Conservation (phyloP, 1,284 basidiomycete genomes). For the Ustanciosporium gigantosporum region DNA sequence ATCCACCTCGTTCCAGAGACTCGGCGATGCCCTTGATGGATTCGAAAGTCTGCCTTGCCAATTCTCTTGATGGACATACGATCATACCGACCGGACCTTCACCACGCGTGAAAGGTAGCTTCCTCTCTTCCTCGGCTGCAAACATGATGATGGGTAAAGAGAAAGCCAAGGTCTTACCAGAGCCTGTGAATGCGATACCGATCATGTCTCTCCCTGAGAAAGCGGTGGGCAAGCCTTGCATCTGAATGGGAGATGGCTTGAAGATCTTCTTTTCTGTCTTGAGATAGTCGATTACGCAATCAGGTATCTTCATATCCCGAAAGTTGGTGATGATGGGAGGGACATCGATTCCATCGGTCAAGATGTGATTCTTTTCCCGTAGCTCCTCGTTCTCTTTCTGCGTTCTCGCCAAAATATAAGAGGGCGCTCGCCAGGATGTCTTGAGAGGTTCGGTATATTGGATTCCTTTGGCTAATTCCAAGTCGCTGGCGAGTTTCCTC, state of each 20-base stretch:
- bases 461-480: slow-evolving; percentile 91
- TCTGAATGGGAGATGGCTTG: slow-evolving; percentile 89
- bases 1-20: slow-evolving; percentile 78
- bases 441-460: slow-evolving; percentile 83
- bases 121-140: slow-evolving; percentile 75
- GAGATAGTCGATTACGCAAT: slow-evolving; percentile 78
- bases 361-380: slow-evolving; percentile 87
- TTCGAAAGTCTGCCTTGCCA: slow-evolving; percentile 81
- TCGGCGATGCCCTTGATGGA: slow-evolving; percentile 83
- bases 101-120: slow-evolving; percentile 83
- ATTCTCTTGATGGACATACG: slow-evolving; percentile 68
- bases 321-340: slow-evolving; percentile 93
- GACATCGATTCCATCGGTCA: slow-evolving; percentile 87
- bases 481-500: slow-evolving; percentile 84
- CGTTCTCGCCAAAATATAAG: slow-evolving; percentile 74
- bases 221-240: slow-evolving; percentile 93
- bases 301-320: slow-evolving; percentile 95
- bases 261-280: slow-evolving; percentile 78
- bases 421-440: slow-evolving; percentile 87
- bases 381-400: slow-evolving; percentile 74
- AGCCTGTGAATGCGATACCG: slow-evolving; percentile 64
- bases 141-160: slow-evolving; percentile 70
- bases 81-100: slow-evolving; percentile 95
- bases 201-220: slow-evolving; percentile 64
- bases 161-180: slow-evolving; percentile 64